These are phyloP conservation scores for Metarhizium sp. DNA, from an alignment of 2,329 filamentous ascomycete species.

Conservation along the genomic window DNA sequence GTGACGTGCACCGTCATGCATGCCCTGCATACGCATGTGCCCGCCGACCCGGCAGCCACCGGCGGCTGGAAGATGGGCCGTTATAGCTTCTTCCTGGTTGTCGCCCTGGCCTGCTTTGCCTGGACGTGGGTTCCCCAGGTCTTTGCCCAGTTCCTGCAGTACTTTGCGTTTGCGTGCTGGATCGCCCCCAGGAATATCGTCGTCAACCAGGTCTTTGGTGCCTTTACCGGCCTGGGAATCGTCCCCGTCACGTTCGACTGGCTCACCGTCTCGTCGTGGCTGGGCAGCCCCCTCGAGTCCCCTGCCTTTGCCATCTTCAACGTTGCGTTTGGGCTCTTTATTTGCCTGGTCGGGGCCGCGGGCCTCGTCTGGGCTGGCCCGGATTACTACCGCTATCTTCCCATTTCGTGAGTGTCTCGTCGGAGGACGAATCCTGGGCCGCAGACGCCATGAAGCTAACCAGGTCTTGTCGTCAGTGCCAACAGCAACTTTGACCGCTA, in stretches of 20 bases:
- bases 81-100: constrained; percentile 47
- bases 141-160: constrained; percentile 47
- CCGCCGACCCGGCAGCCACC: constrained; percentile 38
- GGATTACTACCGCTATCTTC: constrained; percentile 46
- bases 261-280: constrained; percentile 48
- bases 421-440: neutral
- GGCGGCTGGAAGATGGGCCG: constrained; percentile 51
- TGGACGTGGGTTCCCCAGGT: constrained; percentile 52
- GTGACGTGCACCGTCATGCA: constrained; percentile 55
- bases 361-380: constrained; percentile 41
- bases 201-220: constrained; percentile 58
- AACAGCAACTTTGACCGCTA: constrained; percentile 51
- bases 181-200: constrained; percentile 50
- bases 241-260: constrained; percentile 60
- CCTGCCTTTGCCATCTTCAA: constrained; percentile 54
- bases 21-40: constrained; percentile 51
- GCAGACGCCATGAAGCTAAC: neutral
- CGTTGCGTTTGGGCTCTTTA: constrained; percentile 41
- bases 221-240: constrained; percentile 49
- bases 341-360: constrained; percentile 41
- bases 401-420: constrained; percentile 23
- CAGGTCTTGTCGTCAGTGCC: constrained; percentile 21
- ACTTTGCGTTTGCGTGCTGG: constrained; percentile 54
- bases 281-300: constrained; percentile 46
- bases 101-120: constrained; percentile 38